These are phyloP conservation scores for Ophiostoma ips DNA, from an alignment of 2,329 filamentous ascomycete genomes.

Conservation along the genomic window DNA sequence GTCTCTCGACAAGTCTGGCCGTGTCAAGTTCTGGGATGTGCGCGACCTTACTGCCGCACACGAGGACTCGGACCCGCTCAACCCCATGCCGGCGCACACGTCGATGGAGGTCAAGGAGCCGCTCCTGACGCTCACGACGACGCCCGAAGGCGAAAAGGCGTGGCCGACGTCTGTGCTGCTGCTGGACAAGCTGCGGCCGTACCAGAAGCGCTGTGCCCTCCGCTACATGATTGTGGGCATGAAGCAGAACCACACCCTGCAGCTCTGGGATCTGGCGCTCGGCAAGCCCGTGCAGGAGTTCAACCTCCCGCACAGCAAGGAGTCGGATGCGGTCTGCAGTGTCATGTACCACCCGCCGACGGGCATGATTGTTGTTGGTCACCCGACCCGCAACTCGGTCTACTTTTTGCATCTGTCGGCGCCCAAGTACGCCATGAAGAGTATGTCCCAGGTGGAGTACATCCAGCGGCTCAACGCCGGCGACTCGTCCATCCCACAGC, in stretches of 20 bases:
- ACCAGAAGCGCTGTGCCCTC: slow-evolving; percentile 75
- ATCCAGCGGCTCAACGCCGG: slow-evolving; percentile 63
- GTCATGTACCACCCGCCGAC: slow-evolving; percentile 86
- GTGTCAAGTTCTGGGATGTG: slow-evolving; percentile 97
- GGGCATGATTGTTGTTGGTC: slow-evolving; percentile 86
- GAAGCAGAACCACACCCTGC: slow-evolving; percentile 97
- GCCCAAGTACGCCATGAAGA: slow-evolving; percentile 74
- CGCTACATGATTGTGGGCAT: slow-evolving; percentile 95
- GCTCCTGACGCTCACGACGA: slow-evolving; percentile 73
- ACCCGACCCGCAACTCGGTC: slow-evolving; percentile 92
- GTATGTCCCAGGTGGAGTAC: slow-evolving; percentile 77
- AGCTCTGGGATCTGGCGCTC: slow-evolving; percentile 94
- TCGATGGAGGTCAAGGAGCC: slow-evolving; percentile 72
- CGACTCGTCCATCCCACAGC: slow-evolving; percentile 61
- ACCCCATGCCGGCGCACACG: slow-evolving; percentile 38
- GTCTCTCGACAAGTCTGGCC: slow-evolving; percentile 90
- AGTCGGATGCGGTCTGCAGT: slow-evolving; percentile 95
- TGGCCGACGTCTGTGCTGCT: slow-evolving; percentile 95
- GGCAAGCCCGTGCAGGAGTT: slow-evolving; percentile 95
- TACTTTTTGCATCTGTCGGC: slow-evolving; percentile 95
- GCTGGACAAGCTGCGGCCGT: slow-evolving; percentile 90
- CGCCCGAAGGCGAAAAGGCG: slow-evolving; percentile 78
- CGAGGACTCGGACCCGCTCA: slow-evolving; percentile 35
- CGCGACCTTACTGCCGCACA: slow-evolving; percentile 52
- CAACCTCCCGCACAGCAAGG: slow-evolving; percentile 88